Conservation (phyloP, 2,329 filamentous ascomycete species). For the Exophiala xenobiotica region DNA sequence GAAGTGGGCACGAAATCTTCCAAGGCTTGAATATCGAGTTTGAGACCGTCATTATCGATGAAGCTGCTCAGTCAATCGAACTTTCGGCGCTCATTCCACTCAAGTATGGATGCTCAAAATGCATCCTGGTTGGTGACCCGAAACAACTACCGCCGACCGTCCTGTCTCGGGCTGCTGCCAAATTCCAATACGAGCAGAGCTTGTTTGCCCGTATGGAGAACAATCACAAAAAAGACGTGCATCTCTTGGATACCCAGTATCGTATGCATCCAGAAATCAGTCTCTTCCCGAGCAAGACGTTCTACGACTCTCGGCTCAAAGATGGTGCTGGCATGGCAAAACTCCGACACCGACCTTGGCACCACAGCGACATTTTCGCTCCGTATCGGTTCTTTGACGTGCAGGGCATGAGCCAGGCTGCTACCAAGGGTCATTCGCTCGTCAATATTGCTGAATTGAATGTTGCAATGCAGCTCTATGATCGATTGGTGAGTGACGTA, state of each 20-base stretch:
- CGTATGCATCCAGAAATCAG: slow-evolving; percentile 99
- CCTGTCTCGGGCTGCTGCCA: slow-evolving; percentile 85
- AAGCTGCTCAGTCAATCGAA: slow-evolving; percentile 97
- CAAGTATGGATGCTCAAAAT: slow-evolving; percentile 96
- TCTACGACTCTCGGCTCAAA: slow-evolving; percentile 84
- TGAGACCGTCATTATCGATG: slow-evolving; percentile 96
- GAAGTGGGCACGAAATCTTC: slow-evolving; percentile 96
- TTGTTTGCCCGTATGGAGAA: slow-evolving; percentile 97
- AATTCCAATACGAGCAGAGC: slow-evolving; percentile 95
- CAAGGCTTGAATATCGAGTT: slow-evolving; percentile 92
- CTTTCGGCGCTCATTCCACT: slow-evolving; percentile 93
- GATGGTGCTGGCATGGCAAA: slow-evolving; percentile 81
- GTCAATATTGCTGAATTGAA: slow-evolving; percentile 86
- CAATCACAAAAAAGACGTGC: slow-evolving; percentile 82
- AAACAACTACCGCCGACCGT: slow-evolving; percentile 97
- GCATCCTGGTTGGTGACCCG: slow-evolving; percentile 94
- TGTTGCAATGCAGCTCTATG: slow-evolving; percentile 81
- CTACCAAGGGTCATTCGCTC: slow-evolving; percentile 81
- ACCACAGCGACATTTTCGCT: slow-evolving; percentile 73
- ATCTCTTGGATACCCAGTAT: slow-evolving; percentile 95
- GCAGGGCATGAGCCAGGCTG: slow-evolving; percentile 77
- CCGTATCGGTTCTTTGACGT: slow-evolving; percentile 98
- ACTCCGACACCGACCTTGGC: slow-evolving; percentile 80
- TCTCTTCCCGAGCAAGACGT: slow-evolving; percentile 81
- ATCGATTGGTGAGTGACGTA: slow-evolving; percentile 74